Conservation (phyloP, 306 rosid species). For the Adenanthera pavonina region DNA sequence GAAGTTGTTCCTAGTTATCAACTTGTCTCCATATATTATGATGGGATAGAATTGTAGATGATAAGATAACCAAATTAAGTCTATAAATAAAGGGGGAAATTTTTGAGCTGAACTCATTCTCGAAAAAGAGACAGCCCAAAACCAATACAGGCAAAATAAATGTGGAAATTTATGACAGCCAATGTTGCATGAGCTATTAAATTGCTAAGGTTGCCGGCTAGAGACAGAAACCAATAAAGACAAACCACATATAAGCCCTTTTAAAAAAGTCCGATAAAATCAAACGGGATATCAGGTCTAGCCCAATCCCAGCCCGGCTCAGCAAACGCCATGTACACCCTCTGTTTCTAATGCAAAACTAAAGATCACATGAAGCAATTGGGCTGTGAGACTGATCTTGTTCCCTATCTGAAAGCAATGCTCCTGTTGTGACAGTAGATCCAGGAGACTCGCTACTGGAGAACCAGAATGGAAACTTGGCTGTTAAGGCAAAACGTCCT, state of each 20-base stretch:
- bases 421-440: slow-evolving; percentile 22
- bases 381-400: slow-evolving; percentile 3
- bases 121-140: background rate
- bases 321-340: background rate
- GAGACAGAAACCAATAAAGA: too few relatives aligned
- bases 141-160: background rate
- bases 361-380: background rate
- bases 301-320: too few relatives aligned
- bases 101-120: background rate
- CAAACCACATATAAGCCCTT: too few relatives aligned
- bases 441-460: slow-evolving; percentile 55
- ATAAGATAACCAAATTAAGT: background rate
- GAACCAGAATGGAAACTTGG: slow-evolving; percentile 62
- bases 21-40: background rate
- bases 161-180: background rate
- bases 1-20: background rate
- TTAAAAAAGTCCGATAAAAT: too few relatives aligned
- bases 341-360: background rate
- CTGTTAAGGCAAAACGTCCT: slow-evolving; percentile 63
- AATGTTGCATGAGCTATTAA: too few relatives aligned
- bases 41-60: background rate
- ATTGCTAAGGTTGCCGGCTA: background rate
- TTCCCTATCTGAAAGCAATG: slow-evolving; percentile 20
- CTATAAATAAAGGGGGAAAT: background rate
- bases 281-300: too few relatives aligned